These are phyloP conservation scores for Postia placenta DNA, from an alignment of 768 basidiomycete genomes.

Conservation along the genomic window DNA sequence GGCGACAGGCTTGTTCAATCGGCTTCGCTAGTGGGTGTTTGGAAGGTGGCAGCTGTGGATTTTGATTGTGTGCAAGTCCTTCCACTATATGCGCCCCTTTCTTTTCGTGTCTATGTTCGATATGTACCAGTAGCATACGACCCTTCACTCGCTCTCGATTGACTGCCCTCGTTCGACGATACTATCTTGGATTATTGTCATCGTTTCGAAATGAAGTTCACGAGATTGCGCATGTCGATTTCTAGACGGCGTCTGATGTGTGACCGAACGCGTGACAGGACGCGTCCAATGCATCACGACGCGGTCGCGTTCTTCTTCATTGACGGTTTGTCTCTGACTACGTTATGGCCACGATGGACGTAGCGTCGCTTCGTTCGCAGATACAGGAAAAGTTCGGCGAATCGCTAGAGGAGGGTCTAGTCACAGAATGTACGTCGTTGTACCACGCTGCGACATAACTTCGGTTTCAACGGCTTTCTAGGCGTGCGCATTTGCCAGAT, in stretches of 20 bases:
- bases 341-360: neutral
- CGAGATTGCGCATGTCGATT: neutral
- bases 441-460: neutral
- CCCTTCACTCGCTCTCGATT: neutral
- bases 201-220: neutral
- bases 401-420: slow-evolving; percentile 9
- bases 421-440: slow-evolving; percentile 41
- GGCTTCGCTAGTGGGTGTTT: neutral
- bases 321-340: neutral
- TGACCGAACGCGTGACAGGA: slow-evolving; percentile 3
- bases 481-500: slow-evolving; percentile 61
- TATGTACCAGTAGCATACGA: neutral
- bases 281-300: slow-evolving; percentile 4
- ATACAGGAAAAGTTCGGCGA: slow-evolving; percentile 10
- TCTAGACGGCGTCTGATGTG: neutral
- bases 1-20: neutral
- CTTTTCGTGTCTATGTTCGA: neutral
- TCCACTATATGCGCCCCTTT: neutral
- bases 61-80: neutral
- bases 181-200: too few relatives aligned
- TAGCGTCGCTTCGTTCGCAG: slow-evolving; percentile 1
- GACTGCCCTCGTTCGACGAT: neutral
- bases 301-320: neutral
- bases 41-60: neutral
- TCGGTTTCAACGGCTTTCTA: slow-evolving; percentile 24